These are phyloP conservation scores for Juncus inflexus DNA, from an alignment of 176 grass and related monocot species.

Conservation along the genomic window DNA sequence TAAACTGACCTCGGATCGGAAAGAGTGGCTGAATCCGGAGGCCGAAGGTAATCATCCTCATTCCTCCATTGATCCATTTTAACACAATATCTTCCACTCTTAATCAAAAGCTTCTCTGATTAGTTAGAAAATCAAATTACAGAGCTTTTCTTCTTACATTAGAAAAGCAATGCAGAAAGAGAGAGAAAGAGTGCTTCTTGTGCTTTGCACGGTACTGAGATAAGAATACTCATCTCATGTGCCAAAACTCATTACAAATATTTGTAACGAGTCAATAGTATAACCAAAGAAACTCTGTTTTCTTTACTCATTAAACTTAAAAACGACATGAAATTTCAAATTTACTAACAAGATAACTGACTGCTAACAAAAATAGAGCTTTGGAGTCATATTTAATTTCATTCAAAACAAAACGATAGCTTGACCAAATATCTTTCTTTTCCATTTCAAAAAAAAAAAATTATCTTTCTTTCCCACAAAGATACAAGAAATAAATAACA, in stretches of 20 bases:
- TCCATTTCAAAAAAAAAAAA: too few relatives aligned
- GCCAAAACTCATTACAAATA: neutral
- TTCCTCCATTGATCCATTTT: constrained; percentile 23
- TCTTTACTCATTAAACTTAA: too few relatives aligned
- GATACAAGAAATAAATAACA: too few relatives aligned
- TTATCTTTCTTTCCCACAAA: too few relatives aligned
- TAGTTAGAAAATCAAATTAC: neutral
- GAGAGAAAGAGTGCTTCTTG: constrained; percentile 20
- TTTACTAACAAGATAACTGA: too few relatives aligned
- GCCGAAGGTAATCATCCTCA: constrained; percentile 1
- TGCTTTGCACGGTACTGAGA: constrained; percentile 26
- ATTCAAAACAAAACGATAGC: too few relatives aligned
- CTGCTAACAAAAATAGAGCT: too few relatives aligned
- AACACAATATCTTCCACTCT: neutral
- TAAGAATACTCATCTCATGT: neutral
- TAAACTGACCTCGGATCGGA: constrained; percentile 19
- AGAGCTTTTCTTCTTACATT: constrained; percentile 15
- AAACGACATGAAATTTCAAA: too few relatives aligned
- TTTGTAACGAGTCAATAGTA: neutral
- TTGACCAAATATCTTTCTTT: too few relatives aligned
- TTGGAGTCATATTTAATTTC: too few relatives aligned
- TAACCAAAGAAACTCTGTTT: too few relatives aligned
- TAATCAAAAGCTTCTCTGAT: neutral
- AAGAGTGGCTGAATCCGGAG: constrained; percentile 6
- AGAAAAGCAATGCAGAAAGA: neutral